These are phyloP conservation scores for Leccinellum albellum DNA, from an alignment of 768 basidiomycete species.

Conservation along the genomic window DNA sequence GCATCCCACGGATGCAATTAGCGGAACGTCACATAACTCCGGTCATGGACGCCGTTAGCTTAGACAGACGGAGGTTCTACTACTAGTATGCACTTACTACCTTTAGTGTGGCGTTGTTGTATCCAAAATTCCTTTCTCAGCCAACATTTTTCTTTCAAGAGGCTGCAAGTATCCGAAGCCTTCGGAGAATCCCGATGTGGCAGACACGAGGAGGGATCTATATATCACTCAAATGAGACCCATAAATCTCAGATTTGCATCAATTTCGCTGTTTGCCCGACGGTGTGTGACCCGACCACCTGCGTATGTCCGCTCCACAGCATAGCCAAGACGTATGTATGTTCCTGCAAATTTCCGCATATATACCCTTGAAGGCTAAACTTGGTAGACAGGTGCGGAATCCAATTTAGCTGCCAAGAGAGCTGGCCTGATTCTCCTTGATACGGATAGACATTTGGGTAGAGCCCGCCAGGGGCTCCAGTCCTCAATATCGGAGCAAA, in stretches of 20 bases:
- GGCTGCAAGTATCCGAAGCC: neutral
- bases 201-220: conserved; percentile 10
- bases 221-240: conserved; percentile 13
- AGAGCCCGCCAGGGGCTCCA: neutral
- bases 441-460: neutral
- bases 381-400: neutral
- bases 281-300: conserved; percentile 1
- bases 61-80: neutral
- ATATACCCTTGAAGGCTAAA: conserved; percentile 1
- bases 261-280: conserved; percentile 10
- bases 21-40: conserved; percentile 10
- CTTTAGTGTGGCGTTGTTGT: neutral
- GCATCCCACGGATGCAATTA: conserved; percentile 26
- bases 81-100: neutral
- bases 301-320: conserved; percentile 1
- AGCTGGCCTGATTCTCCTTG: neutral
- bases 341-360: neutral
- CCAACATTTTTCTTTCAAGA: conserved; percentile 2
- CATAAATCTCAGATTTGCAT: conserved; percentile 31
- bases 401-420: conserved; percentile 9
- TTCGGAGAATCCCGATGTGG: conserved; percentile 23
- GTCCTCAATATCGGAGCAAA: neutral
- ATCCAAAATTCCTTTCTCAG: conserved; percentile 3
- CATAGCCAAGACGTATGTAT: neutral
- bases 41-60: conserved; percentile 19